A percentile compares a stretch with the other conserved stretches of the same genome.
phyloP scores from a whole-genome alignment of 2,329 filamentous ascomycete genomes.

The Talaromyces sp. region DNA sequence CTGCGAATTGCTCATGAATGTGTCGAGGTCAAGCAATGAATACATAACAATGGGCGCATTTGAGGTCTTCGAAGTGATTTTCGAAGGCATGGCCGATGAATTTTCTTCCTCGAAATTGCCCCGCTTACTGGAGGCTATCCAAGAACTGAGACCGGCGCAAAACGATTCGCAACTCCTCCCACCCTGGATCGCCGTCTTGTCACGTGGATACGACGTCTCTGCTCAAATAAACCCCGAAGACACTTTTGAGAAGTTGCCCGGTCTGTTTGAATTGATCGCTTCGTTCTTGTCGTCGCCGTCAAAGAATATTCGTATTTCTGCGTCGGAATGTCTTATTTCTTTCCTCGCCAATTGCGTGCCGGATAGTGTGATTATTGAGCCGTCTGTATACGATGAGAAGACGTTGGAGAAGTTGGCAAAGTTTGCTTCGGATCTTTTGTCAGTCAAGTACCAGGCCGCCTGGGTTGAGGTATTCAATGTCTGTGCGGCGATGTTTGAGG shows the following conservation, averaged over 20 bases:
- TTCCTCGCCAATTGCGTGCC: conserved; percentile 90
- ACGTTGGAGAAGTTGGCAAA: conserved; percentile 73
- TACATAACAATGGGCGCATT: conserved; percentile 96
- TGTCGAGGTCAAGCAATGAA: conserved; percentile 87
- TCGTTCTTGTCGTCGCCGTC: conserved; percentile 81
- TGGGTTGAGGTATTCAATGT: conserved; percentile 95
- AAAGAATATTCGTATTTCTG: conserved; percentile 89
- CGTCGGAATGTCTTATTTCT: conserved; percentile 90
- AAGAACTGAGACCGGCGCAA: conserved; percentile 82
- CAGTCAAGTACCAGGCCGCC: conserved; percentile 86
- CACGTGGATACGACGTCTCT: conserved; percentile 89
- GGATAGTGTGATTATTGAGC: conserved; percentile 75
- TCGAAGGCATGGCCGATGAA: conserved; percentile 84
- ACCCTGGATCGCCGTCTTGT: conserved; percentile 94
- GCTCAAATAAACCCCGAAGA: conserved; percentile 85
- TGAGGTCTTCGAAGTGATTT: conserved; percentile 96
- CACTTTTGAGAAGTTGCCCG: conserved; percentile 85
- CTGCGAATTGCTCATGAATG: conserved; percentile 82
- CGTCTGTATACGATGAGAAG: conserved; percentile 91
- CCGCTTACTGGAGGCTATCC: conserved; percentile 83
- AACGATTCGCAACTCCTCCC: conserved; percentile 94
- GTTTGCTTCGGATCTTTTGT: conserved; percentile 70
- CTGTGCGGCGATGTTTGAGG: conserved; percentile 75
- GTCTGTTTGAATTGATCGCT: conserved; percentile 75
- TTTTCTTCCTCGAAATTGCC: conserved; percentile 86